Evolutionary conservation across 768 basidiomycete species (phyloP).

Genomic region (Flagelloscypha sp.): DNA sequence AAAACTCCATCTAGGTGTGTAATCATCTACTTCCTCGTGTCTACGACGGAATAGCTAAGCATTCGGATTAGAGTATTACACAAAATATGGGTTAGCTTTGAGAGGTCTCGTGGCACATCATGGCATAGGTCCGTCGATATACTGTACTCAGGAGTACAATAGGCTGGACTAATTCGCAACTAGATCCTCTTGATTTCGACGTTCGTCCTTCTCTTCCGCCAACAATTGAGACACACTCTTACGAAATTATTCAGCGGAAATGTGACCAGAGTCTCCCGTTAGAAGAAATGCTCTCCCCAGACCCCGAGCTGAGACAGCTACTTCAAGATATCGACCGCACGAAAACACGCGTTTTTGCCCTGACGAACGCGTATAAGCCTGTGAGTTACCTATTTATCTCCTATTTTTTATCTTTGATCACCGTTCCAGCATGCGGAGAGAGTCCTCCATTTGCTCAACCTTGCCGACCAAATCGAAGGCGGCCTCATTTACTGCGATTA

Average conservation of each 20-base stretch:
- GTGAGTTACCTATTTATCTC: conserved; percentile 28
- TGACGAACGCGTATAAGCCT: conserved; percentile 77
- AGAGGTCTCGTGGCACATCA: conserved; percentile 74
- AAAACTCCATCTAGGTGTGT: conserved; percentile 58
- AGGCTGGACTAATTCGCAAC: no score
- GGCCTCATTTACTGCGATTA: conserved; percentile 80
- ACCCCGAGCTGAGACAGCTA: conserved; percentile 53
- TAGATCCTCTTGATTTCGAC: neutral
- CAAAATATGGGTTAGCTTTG: conserved; percentile 74
- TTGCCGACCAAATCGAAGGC: conserved; percentile 67
- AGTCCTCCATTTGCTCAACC: conserved; percentile 63
- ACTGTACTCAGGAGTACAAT: no score
- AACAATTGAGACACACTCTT: conserved; percentile 2
- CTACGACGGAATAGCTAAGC: no score
- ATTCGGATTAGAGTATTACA: conserved; percentile 72
- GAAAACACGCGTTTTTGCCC: conserved; percentile 74
- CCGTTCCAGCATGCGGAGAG: conserved; percentile 66
- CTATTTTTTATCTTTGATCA: neutral
- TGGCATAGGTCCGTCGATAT: conserved; percentile 45
- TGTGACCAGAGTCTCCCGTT: conserved; percentile 81
- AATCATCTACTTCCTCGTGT: no score
- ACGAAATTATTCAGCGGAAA: conserved; percentile 70
- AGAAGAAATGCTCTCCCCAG: conserved; percentile 66
- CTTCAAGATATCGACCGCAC: conserved; percentile 72
- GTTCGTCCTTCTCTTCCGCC: conserved; percentile 1